Conservation (phyloP, 208 protist species). For the Trypanosoma boissoni region DNA sequence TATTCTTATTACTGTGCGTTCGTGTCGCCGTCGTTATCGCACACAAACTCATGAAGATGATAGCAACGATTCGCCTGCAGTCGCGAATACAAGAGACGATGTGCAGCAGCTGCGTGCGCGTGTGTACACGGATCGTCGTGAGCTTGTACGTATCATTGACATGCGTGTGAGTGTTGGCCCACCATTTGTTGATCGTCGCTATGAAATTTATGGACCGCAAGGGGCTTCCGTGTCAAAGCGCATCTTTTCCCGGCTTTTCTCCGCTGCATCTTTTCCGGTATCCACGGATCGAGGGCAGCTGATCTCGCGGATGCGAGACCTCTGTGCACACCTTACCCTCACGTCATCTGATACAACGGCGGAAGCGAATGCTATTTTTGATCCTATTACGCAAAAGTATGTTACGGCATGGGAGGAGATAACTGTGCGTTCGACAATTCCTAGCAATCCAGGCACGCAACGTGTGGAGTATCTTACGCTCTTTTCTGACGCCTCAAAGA, state of each 20-base stretch:
- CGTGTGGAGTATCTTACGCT: constrained; percentile 81
- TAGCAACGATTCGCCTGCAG: neutral
- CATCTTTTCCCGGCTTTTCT: constrained; percentile 66
- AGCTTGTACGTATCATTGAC: constrained; percentile 63
- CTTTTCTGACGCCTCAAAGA: constrained; percentile 70
- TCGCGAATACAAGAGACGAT: too few relatives aligned
- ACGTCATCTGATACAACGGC: constrained; percentile 48
- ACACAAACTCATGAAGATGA: neutral
- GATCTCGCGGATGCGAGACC: constrained; percentile 60
- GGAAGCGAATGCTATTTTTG: constrained; percentile 66
- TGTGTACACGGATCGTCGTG: constrained; percentile 60
- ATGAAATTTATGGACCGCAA: constrained; percentile 72
- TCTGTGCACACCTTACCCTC: constrained; percentile 51
- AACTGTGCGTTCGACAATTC: constrained; percentile 53
- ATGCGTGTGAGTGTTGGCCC: constrained; percentile 52
- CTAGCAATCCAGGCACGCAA: constrained; percentile 34
- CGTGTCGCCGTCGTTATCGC: constrained; percentile 6
- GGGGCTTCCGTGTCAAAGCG: constrained; percentile 61
- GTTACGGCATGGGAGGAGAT: constrained; percentile 85
- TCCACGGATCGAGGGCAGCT: constrained; percentile 35
- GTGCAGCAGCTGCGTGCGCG: constrained; percentile 38
- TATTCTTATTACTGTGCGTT: constrained; percentile 52
- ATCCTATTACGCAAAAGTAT: constrained; percentile 82
- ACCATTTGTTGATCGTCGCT: constrained; percentile 78
- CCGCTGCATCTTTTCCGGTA: constrained; percentile 49